A percentile compares a stretch with the other conserved stretches of the same genome.
phyloP scores from a whole-genome alignment of 441 rosid genomes.

The Geranium incanum region DNA sequence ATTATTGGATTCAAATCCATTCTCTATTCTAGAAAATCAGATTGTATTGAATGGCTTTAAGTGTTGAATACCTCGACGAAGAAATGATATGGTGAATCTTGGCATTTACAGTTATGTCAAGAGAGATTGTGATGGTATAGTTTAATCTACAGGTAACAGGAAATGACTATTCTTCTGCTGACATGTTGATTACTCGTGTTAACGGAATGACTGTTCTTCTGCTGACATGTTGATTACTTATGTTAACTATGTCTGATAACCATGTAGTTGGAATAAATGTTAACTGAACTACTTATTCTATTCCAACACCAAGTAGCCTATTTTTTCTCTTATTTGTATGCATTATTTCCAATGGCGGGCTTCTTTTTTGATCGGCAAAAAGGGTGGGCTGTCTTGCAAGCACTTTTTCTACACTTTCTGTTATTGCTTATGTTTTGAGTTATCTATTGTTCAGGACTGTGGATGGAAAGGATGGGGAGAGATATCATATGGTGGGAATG shows the following conservation, averaged over 20 bases:
- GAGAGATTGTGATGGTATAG: not conserved
- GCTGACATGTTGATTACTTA: not conserved
- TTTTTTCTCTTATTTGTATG: not conserved
- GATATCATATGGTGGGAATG: conserved; percentile 81
- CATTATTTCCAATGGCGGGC: not conserved
- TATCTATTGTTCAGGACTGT: conserved; percentile 43
- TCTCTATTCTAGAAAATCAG: not conserved
- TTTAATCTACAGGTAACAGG: not conserved
- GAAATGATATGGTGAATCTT: not conserved
- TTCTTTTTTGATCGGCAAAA: too few relatives aligned
- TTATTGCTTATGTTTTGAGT: not conserved
- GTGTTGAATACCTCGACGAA: not conserved
- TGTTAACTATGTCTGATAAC: not conserved
- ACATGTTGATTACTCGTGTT: not conserved
- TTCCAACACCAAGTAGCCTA: not conserved
- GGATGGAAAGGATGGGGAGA: conserved; percentile 99
- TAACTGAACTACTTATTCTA: not conserved
- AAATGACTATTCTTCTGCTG: too few relatives aligned
- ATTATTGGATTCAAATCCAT: not conserved
- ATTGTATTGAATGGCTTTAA: not conserved
- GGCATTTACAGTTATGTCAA: not conserved
- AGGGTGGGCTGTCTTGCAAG: not conserved
- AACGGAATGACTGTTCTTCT: not conserved
- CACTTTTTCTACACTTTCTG: not conserved
- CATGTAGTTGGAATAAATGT: not conserved